Evolutionary conservation across 2,329 filamentous ascomycete species (phyloP), one percentile per base, ranked within the genome.

Genomic region (Fusarium continuum): DNA sequence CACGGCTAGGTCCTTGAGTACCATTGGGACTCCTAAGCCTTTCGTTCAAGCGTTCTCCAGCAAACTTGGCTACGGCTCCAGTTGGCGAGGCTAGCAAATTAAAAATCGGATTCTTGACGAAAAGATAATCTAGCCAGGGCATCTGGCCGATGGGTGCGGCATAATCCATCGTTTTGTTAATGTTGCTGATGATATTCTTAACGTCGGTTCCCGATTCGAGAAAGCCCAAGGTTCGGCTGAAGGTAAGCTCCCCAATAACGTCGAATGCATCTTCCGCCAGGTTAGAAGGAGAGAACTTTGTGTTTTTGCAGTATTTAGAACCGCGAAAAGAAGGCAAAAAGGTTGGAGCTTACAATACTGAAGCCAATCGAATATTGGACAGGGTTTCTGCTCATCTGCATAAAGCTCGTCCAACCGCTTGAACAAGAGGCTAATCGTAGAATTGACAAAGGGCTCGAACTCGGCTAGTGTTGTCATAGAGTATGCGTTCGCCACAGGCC

Each of bases 41-140:
- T n/a, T n/a, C n/a, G n/a, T n/a, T n/a, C n/a, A n/a, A n/a, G n/a
- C n/a, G n/a, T n/a, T n/a, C n/a, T n/a, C n/a, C n/a, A n/a, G n/a
- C n/a, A n/a, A n/a, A n/a, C n/a, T n/a, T n/a, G n/a, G n/a, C n/a
- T n/a, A n/a, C n/a, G n/a, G n/a, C n/a, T n/a, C n/a, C n/a, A n/a
- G n/a, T n/a, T n/a, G n/a, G n/a, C n/a, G n/a, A n/a, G n/a, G n/a
- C n/a, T n/a, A n/a, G n/a, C n/a, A n/a, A n/a, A n/a, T n/a, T n/a
- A 3, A 51, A 51, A 11, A 73, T 8, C 0, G 71, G 72, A 31
- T 73, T 73, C 51, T 74, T 74, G 49, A 71, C 71, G 1, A 73
- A 61, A 1, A 70, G 40, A 20, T 61, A 61, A 51, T 74, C 70
- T 6, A 74, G 46, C 34, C 68, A 68, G 6, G 76, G 76, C 29